Base-by-base conservation (phyloP, 1,139 yeast genomes). In the Yamadazyma sp. region DNA sequence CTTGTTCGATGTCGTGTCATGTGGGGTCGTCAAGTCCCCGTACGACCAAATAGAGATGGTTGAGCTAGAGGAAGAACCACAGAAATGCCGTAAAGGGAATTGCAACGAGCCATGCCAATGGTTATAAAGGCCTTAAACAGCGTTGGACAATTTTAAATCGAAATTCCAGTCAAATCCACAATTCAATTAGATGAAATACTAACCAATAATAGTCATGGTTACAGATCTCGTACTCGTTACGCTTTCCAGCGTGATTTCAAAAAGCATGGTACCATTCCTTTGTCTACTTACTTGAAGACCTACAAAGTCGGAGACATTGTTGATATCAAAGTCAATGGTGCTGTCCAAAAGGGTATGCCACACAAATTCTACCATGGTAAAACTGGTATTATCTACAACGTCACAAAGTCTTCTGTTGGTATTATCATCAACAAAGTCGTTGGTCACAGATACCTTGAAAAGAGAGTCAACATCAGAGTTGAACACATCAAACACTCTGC, bases 311-410 rank as follows among this genome's bases (percentile, higher is more conserved):
- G 98, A 68, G 98, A 92, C 76, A 90, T 92, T 65, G 98, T 92
- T 68, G 98, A 92, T 77, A 90, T 92, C 80, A 90, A 88, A 80
- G 98, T 95, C 75, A 92, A 92, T 73, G 97, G 96, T 82, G 82
- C 98, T 60, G 81, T 90, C 80, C 97, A 92, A 76, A 89, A 90
- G 84, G 97, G 98, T 86, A 89, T 92, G 97, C 98, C 98, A 73
- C 96, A 88, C 89, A 92, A 92, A 82, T 90, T 82, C 86, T 92
- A 92, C 96, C 97, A 90, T 82, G 98, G 98, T 78, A 92, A 89
- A 86, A 92, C 98, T 57, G 98, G 98, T 84, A 88, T 90, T 60
- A 84, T 92, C 56, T 92, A 82, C 95, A 92, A 92, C 83, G 94
- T 92, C 59, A 92, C 98, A 84, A 92, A 87, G 82, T 77, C 96